Evolutionary conservation across 192 early-diverging fungal genomes (phyloP), one percentile per base, ranked within the genome.

Genomic region (Obelidium mucronatum): DNA sequence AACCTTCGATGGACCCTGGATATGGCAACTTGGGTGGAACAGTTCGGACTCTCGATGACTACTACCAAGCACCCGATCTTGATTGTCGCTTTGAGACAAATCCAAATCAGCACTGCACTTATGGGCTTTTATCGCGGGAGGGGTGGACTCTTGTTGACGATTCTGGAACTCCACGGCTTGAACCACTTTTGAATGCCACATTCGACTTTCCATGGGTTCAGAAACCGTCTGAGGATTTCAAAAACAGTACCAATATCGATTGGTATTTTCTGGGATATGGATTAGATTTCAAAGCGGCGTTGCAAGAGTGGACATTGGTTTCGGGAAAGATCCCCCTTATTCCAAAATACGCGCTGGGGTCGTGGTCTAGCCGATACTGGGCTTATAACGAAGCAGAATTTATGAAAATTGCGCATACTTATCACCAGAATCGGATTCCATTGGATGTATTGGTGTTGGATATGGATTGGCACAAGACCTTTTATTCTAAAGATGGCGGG

Each of bases 311-410:
- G 19, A 37, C 63, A 24, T 24, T 65, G 5, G 0, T 65, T 22
- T 65, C 63, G 6, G 63, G 63, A 24, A 65, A 65, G 35, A 65
- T 65, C 36, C 63, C 63, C 28, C 26, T 65, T 4, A 26, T 35
- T n/a, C 63, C 63, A 24, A 24, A 35, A 65, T 65, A 65, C 39
- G 63, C 63, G 34, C 39, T 65, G 15, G 63, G 63, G 63, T 65
- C 63, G 31, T 65, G 63, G 63, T 65, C 63, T 8, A 34, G 28
- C 11, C 30, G 63, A 36, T 65, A 65, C 39, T 65, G 63, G 63
- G 63, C 63, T 6, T 65, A 34, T 65, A 36, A 22, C 11, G 63
- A 65, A n/a, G 35, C 36, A 36, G 63, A 65, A 24, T 65, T 65
- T 24, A 15, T 65, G 13, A 22, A 35, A n/a, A 8, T 65, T 33